These are phyloP conservation scores for Colletotrichum siamense DNA, from an alignment of 2,329 filamentous ascomycete genomes.

Conservation along the genomic window DNA sequence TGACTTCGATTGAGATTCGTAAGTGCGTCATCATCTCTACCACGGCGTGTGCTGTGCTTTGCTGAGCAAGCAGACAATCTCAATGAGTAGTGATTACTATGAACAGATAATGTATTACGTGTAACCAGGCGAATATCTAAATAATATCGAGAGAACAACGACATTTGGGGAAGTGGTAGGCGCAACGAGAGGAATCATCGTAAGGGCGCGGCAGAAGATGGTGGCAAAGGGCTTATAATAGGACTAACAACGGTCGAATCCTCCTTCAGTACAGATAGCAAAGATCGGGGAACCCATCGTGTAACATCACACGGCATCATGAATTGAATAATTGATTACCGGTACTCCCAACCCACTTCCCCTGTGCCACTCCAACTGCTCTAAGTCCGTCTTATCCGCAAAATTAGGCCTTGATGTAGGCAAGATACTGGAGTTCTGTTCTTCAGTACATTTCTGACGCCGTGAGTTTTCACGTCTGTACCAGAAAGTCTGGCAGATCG, in stretches of 20 bases:
- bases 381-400: not conserved
- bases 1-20: not conserved
- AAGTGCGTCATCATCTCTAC: not conserved
- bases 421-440: not conserved
- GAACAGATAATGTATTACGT: not conserved
- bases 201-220: not conserved
- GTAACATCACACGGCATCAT: not conserved
- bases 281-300: not conserved
- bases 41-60: not conserved
- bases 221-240: rapidly evolving
- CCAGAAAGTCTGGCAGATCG: not conserved
- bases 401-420: rapidly evolving
- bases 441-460: not conserved
- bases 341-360: not conserved
- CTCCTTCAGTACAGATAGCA: not conserved
- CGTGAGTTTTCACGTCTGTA: not conserved
- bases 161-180: not conserved
- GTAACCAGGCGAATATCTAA: not conserved
- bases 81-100: not conserved
- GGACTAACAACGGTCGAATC: rapidly evolving
- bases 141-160: not conserved
- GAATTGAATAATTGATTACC: not conserved
- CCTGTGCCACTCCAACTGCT: not conserved
- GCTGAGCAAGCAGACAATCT: not conserved
- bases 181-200: rapidly evolving